phyloP scores from a whole-genome alignment of 139 green algal species.

The Picochlorum sp. region DNA sequence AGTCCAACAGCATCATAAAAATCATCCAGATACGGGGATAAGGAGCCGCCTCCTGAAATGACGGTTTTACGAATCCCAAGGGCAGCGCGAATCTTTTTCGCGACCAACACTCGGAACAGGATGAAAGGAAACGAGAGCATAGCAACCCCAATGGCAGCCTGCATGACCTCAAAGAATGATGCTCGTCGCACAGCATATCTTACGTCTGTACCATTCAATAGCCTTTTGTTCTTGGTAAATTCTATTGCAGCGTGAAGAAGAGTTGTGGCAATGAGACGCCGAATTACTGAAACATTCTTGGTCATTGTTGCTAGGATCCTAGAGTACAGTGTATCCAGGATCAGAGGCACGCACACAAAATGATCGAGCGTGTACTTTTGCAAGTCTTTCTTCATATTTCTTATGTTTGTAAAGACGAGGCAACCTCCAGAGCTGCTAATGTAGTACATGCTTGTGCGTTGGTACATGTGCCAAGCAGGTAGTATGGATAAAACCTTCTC shows the following conservation, averaged over 20 bases:
- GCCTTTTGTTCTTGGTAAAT: slow-evolving; percentile 38
- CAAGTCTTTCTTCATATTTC: slow-evolving; percentile 75
- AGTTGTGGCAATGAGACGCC: slow-evolving; percentile 35
- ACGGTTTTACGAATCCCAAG: slow-evolving; percentile 49
- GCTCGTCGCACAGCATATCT: slow-evolving; percentile 30
- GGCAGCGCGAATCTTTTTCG: slow-evolving; percentile 46
- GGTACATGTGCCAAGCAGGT: slow-evolving; percentile 94
- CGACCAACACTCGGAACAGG: slow-evolving; percentile 37
- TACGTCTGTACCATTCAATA: slow-evolving; percentile 47
- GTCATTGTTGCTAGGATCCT: slow-evolving; percentile 55
- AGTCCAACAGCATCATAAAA: slow-evolving; percentile 83
- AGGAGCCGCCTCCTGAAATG: slow-evolving; percentile 74
- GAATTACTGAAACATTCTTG: slow-evolving; percentile 24
- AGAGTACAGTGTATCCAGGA: slow-evolving; percentile 80
- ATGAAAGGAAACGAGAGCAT: slow-evolving; percentile 63
- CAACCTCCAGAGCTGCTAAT: slow-evolving; percentile 35
- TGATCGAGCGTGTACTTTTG: slow-evolving; percentile 52
- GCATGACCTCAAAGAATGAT: slow-evolving; percentile 20
- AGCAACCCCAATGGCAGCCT: slow-evolving; percentile 36
- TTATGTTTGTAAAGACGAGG: slow-evolving; percentile 73
- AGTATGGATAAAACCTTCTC: slow-evolving; percentile 68
- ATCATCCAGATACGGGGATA: slow-evolving; percentile 75
- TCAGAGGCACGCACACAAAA: slow-evolving; percentile 87
- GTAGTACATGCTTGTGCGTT: slow-evolving; percentile 52
- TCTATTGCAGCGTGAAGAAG: slow-evolving; percentile 48